phyloP scores from a whole-genome alignment of 176 grass and related monocot species.

The Cenchrus americanus region DNA sequence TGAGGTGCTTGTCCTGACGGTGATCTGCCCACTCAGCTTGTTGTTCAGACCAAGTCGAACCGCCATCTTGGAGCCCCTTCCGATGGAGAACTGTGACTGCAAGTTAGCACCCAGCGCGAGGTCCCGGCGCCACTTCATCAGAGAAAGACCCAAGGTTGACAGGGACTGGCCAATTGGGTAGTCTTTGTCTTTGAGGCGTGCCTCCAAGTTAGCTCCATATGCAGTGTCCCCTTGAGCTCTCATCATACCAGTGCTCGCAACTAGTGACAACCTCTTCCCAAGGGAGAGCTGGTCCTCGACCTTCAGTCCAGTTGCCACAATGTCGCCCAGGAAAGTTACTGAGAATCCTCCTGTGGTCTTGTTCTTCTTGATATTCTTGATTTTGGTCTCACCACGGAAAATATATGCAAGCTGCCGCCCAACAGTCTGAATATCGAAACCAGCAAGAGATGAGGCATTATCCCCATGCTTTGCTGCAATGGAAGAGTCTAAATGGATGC shows the following conservation, averaged over 20 bases:
- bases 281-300: conserved; percentile 86
- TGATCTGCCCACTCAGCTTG: conserved; percentile 89
- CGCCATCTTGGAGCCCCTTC: conserved; percentile 82
- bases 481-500: conserved; percentile 92
- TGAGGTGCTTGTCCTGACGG: conserved; percentile 84
- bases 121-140: conserved; percentile 85
- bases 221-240: conserved; percentile 78
- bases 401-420: conserved; percentile 86
- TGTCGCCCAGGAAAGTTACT: conserved; percentile 88
- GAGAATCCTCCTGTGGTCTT: conserved; percentile 90
- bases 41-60: conserved; percentile 87
- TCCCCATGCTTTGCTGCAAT: conserved; percentile 91
- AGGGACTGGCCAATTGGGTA: conserved; percentile 82
- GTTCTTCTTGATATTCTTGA: conserved; percentile 93
- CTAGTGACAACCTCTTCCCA: conserved; percentile 73
- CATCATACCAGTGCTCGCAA: conserved; percentile 78
- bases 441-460: conserved; percentile 78
- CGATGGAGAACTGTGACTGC: conserved; percentile 78
- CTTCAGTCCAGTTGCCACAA: conserved; percentile 87
- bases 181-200: conserved; percentile 77
- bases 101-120: conserved; percentile 86
- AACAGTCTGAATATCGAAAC: conserved; percentile 93
- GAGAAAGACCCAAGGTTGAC: conserved; percentile 77
- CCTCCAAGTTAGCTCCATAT: conserved; percentile 86
- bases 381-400: conserved; percentile 84